phyloP scores from a whole-genome alignment of 2,329 filamentous ascomycete species.

The Aspergillus pseudoterreus region DNA sequence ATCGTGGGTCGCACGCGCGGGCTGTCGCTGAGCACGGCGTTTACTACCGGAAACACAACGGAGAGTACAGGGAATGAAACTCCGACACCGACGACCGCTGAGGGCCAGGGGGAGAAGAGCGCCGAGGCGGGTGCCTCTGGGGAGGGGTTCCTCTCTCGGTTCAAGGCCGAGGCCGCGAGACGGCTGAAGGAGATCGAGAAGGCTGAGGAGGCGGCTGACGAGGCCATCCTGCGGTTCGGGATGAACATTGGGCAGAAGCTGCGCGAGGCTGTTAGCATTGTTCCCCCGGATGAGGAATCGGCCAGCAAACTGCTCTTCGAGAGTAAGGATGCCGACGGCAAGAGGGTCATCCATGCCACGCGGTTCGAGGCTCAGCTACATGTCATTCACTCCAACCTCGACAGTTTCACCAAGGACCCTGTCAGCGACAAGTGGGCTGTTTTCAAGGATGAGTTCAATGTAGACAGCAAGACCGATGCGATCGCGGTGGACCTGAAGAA shows the following conservation, averaged over 20 bases:
- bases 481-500: constrained; percentile 79
- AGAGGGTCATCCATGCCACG: constrained; percentile 90
- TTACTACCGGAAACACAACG: constrained; percentile 18
- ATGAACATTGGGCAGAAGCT: constrained; percentile 86
- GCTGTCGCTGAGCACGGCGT: constrained; percentile 58
- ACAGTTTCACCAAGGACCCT: constrained; percentile 81
- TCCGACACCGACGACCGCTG: constrained; percentile 23
- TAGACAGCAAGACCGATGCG: constrained; percentile 77
- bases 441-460: constrained; percentile 73
- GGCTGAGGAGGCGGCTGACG: constrained; percentile 93
- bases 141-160: constrained; percentile 67
- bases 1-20: constrained; percentile 71
- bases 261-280: constrained; percentile 82
- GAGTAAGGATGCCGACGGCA: constrained; percentile 83
- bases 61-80: constrained; percentile 27
- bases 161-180: constrained; percentile 74
- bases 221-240: constrained; percentile 88
- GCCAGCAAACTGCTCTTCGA: constrained; percentile 73
- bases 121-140: constrained; percentile 31
- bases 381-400: constrained; percentile 81
- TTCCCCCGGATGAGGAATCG: constrained; percentile 61
- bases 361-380: constrained; percentile 94
- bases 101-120: constrained; percentile 19
- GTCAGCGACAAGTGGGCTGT: constrained; percentile 67
- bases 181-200: constrained; percentile 83